Conservation (phyloP, 768 basidiomycete genomes). For the Rubroboletus pulcherrimus region DNA sequence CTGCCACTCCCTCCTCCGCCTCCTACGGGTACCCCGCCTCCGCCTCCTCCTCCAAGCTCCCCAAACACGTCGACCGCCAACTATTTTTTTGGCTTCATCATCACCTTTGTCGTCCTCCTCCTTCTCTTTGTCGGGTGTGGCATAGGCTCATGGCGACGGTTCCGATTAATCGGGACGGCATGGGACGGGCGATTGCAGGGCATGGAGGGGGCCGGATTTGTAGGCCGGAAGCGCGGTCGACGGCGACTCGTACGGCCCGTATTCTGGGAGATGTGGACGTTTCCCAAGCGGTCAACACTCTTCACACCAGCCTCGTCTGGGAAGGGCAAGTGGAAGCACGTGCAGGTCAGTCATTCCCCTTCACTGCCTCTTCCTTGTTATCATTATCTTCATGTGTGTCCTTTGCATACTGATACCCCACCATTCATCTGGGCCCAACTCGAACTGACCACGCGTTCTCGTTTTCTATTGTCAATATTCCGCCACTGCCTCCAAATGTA, state of each 20-base stretch:
- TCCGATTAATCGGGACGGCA: constrained; percentile 14
- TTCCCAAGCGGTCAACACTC: not conserved
- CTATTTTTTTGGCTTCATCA: constrained; percentile 34
- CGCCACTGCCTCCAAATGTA: not conserved
- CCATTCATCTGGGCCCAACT: too few species aligned
- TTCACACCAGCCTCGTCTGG: not conserved
- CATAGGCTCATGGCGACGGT: constrained; percentile 43
- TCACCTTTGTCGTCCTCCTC: constrained; percentile 34
- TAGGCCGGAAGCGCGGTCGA: constrained; percentile 11
- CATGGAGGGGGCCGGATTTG: constrained; percentile 9
- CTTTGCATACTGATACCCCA: not conserved
- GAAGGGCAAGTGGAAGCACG: constrained; percentile 8
- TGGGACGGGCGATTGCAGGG: constrained; percentile 22
- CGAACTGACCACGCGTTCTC: not conserved
- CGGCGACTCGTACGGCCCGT: constrained; percentile 18
- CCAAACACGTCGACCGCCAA: constrained; percentile 12
- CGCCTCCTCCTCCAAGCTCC: not conserved
- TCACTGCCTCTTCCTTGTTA: not conserved
- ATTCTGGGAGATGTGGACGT: constrained; percentile 21
- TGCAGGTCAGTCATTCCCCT: constrained; percentile 21
- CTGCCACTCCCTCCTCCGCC: not conserved
- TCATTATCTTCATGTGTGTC: too few species aligned
- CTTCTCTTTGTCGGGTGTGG: constrained; percentile 52
- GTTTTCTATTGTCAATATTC: not conserved
- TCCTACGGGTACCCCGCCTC: not conserved